A percentile compares a stretch with the other conserved stretches of the same genome.
Conservation (phyloP, 192 early-diverging fungal species). For the Backusella parvicylindrica region DNA sequence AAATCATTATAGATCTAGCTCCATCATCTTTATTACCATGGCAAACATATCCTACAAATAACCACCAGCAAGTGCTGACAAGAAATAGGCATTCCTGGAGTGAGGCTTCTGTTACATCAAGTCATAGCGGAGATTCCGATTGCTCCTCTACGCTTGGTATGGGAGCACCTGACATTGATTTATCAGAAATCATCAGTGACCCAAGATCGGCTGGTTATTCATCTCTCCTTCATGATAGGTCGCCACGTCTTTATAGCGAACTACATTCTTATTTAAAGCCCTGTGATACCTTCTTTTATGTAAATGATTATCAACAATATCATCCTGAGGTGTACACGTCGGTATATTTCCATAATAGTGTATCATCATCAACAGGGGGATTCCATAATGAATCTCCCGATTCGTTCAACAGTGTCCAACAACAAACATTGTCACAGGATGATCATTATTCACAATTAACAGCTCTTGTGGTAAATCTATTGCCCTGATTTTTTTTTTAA, state of each 20-base stretch:
- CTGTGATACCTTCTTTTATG: background rate
- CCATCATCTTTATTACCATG: background rate
- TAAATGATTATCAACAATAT: background rate
- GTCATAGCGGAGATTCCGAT: background rate
- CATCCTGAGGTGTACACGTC: background rate
- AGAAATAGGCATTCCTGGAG: background rate
- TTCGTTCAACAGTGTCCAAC: background rate
- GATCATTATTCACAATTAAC: background rate
- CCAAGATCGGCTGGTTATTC: background rate
- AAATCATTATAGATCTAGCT: background rate
- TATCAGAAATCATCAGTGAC: conserved; percentile 5
- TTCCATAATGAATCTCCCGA: background rate
- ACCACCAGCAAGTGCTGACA: background rate
- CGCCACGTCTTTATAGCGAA: background rate
- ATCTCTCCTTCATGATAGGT: background rate
- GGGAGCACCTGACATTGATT: background rate
- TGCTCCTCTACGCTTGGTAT: conserved; percentile 2
- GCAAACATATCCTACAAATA: background rate
- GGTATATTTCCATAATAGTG: background rate
- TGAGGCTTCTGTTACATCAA: background rate
- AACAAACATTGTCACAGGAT: background rate
- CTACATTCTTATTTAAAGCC: background rate
- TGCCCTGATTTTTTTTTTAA: background rate
- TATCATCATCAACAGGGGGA: background rate
- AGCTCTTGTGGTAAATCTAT: background rate